These are phyloP conservation scores for Ophiostoma sp. DNA, from an alignment of 2,329 filamentous ascomycete genomes.

Conservation along the genomic window DNA sequence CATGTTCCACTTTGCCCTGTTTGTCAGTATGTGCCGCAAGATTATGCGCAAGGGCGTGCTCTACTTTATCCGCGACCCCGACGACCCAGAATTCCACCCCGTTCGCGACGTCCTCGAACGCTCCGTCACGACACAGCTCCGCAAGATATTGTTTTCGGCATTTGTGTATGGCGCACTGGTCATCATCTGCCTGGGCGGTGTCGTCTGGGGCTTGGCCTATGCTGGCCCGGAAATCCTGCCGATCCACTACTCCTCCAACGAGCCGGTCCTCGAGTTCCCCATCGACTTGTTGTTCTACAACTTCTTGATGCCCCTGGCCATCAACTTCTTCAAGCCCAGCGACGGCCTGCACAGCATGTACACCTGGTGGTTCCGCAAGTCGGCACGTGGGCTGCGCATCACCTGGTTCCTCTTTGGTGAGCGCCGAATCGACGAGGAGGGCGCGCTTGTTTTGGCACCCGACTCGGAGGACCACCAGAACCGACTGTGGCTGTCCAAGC, in stretches of 20 bases:
- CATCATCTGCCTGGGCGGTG: conserved; percentile 87
- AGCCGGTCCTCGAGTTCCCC: conserved; percentile 91
- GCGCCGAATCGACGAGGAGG: conserved; percentile 78
- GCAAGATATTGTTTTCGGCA: conserved; percentile 94
- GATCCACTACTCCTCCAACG: conserved; percentile 89
- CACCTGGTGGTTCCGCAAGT: conserved; percentile 92
- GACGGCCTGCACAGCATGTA: conserved; percentile 84
- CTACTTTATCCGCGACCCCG: conserved; percentile 97
- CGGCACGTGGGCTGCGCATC: conserved; percentile 75
- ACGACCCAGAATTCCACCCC: conserved; percentile 97
- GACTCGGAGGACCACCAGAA: conserved; percentile 37
- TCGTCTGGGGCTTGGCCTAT: conserved; percentile 85
- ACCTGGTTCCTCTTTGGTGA: conserved; percentile 94
- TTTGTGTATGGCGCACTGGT: conserved; percentile 93
- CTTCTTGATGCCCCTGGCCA: conserved; percentile 85
- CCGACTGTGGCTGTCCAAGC: conserved; percentile 43
- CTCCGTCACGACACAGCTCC: conserved; percentile 85
- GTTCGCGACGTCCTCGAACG: conserved; percentile 95
- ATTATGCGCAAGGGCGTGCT: conserved; percentile 94
- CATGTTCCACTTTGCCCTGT: conserved; percentile 99
- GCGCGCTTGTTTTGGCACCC: conserved; percentile 53
- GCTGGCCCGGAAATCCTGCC: conserved; percentile 73
- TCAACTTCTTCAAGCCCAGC: conserved; percentile 81
- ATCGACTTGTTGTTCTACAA: conserved; percentile 96
- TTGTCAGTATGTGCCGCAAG: conserved; percentile 98